Percentiles rank a stretch among this genome's conserved stretches.
Evolutionary conservation across 1,284 basidiomycete genomes (phyloP).

Genomic region (Neotropicomus parvogracilis): DNA sequence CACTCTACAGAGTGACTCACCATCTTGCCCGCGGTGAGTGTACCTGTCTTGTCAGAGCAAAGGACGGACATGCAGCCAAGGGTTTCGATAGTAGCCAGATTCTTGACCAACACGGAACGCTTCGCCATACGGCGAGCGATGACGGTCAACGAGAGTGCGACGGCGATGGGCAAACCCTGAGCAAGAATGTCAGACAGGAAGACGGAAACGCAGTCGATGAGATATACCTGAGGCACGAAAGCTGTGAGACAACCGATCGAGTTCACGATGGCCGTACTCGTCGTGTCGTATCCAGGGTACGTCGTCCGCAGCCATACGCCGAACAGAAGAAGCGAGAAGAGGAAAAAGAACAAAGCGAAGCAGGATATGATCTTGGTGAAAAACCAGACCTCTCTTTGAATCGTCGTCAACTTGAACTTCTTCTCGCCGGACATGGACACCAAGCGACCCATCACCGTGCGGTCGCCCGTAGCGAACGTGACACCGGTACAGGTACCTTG

Average conservation of each 20-base stretch:
- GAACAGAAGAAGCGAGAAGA: conserved; percentile 41
- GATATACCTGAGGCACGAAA: conserved; percentile 43
- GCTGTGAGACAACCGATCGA: conserved; percentile 47
- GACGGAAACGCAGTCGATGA: not conserved
- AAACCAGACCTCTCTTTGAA: conserved; percentile 46
- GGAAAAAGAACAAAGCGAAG: conserved; percentile 40
- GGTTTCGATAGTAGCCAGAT: conserved; percentile 56
- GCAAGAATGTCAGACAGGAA: not conserved
- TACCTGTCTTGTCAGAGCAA: conserved; percentile 56
- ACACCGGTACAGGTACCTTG: conserved; percentile 56
- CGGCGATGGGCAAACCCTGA: conserved; percentile 44
- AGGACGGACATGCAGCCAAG: conserved; percentile 58
- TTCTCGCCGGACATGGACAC: conserved; percentile 50
- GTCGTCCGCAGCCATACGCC: conserved; percentile 41
- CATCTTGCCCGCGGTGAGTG: conserved; percentile 41
- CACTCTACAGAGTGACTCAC: conserved; percentile 14
- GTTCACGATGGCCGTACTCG: conserved; percentile 42
- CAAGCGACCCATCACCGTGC: conserved; percentile 56
- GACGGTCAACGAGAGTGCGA: conserved; percentile 48
- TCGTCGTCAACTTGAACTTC: conserved; percentile 47
- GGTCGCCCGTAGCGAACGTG: conserved; percentile 56
- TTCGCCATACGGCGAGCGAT: conserved; percentile 49
- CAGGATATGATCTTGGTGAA: conserved; percentile 46
- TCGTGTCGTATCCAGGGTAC: conserved; percentile 38
- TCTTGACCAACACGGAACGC: conserved; percentile 55